phyloP scores from a whole-genome alignment of 2,329 filamentous ascomycete genomes.

The Incumbomyces lentus region DNA sequence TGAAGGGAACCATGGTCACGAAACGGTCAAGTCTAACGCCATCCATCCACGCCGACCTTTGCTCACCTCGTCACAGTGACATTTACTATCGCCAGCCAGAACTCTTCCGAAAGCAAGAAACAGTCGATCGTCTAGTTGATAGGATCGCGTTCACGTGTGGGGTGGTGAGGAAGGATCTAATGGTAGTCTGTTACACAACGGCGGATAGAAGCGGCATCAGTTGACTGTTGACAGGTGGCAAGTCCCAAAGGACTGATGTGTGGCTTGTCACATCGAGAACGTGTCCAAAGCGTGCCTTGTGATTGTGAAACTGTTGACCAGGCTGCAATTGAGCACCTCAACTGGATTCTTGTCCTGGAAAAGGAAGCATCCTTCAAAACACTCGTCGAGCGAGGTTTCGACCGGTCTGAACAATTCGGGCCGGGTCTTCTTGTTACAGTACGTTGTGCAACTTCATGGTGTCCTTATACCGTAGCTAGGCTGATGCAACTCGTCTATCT shows the following conservation, averaged over 20 bases:
- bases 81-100: conserved; percentile 54
- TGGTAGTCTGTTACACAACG: conserved; percentile 39
- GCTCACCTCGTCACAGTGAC: conserved; percentile 37
- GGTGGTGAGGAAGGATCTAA: conserved; percentile 44
- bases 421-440: conserved; percentile 49
- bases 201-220: too few species aligned
- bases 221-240: conserved; percentile 25
- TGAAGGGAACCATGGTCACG: conserved; percentile 39
- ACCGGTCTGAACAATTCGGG: conserved; percentile 30
- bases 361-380: conserved; percentile 57
- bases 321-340: conserved; percentile 28
- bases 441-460: conserved; percentile 18
- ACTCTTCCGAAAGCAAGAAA: conserved; percentile 46
- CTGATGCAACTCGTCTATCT: neutral
- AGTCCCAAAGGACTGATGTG: conserved; percentile 35
- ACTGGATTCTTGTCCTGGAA: conserved; percentile 53
- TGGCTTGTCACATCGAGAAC: conserved; percentile 20
- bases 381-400: conserved; percentile 39
- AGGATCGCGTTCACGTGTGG: conserved; percentile 51
- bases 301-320: conserved; percentile 2
- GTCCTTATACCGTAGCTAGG: too few species aligned
- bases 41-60: neutral
- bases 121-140: conserved; percentile 51
- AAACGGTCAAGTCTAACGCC: conserved; percentile 39
- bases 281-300: conserved; percentile 9